Base-by-base conservation (phyloP, 345 rosid genomes). In the Arabis hirsuta region DNA sequence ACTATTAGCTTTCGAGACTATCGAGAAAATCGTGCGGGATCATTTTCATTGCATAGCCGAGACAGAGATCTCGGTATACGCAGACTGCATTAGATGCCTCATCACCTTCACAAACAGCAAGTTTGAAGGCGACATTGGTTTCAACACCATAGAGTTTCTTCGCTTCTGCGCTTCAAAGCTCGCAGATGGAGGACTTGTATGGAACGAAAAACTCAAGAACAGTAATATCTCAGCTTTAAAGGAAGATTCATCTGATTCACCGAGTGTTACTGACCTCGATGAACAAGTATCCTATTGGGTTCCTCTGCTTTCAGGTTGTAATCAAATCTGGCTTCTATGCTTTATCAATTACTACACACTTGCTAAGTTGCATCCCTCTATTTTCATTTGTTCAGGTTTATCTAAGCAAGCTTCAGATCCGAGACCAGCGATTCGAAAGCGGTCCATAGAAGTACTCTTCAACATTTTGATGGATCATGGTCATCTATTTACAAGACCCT, bases 141-240 rank as follows among this genome's bases (percentile, higher is more conserved):
- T 90, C 81, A 88, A 95, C 86, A 94, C 99, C 56, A 91, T 95
- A 76, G 96, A 97, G 4, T 90, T 95, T 86, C 96, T 95, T 71
- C 92, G 94, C 52, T 90, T 90, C 79, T 95, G 98, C 78, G 98
- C 98, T 74, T 80, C 78, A 55, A 95, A 95, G 72, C 96, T 95
- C 59, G 96, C 94, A 22, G 94, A 90, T 29, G 99, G 87, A 56
- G 98, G 96, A 60, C 88, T 90, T 61, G 81, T 83, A 54, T 84
- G 86, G 79, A 80, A 82, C 38, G 88, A 85, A 57, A 87, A 80
- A 78, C 77, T 77, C 66, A 69, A 55, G 68, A 78, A 56, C 78
- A 82, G 69, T 83, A 82, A 77, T 78, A 83, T 83, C 7, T 52
- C 60, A 46, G 53, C 65, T 7, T 47, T 75, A 41, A 78, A 78